Evolutionary conservation across 441 rosid genomes (phyloP).

Genomic region (Corymbia calophylla): DNA sequence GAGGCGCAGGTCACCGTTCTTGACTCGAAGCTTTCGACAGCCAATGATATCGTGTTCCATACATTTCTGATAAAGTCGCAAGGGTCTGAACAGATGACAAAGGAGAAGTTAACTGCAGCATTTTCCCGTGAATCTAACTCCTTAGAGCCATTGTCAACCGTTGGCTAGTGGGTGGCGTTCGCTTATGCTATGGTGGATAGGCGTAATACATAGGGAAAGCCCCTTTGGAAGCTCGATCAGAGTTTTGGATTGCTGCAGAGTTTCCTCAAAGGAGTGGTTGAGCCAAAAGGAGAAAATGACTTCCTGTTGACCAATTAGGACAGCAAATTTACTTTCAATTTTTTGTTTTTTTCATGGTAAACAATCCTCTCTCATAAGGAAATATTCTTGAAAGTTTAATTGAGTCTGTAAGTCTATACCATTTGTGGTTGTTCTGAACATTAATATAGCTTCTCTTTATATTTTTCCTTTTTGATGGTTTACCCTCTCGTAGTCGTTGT

Average conservation of each 20-base stretch:
- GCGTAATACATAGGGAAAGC: slow-evolving; percentile 26
- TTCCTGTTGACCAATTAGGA: slow-evolving; percentile 38
- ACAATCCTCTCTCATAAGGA: slow-evolving; percentile 27
- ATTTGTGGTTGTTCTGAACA: slow-evolving; percentile 21
- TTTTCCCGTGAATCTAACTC: slow-evolving; percentile 36
- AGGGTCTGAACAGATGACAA: slow-evolving; percentile 61
- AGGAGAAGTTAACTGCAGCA: slow-evolving; percentile 68
- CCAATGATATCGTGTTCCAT: slow-evolving; percentile 51
- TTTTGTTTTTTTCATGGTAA: slow-evolving; percentile 29
- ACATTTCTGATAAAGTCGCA: slow-evolving; percentile 69
- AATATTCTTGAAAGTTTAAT: slow-evolving; percentile 40
- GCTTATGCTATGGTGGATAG: slow-evolving; percentile 27
- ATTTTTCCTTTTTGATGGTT: background rate
- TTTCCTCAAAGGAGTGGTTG: slow-evolving; percentile 14
- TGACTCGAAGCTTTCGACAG: slow-evolving; percentile 58
- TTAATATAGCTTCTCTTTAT: slow-evolving; percentile 9
- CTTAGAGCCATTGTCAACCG: slow-evolving; percentile 35
- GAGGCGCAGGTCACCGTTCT: slow-evolving; percentile 48
- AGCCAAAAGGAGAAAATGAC: slow-evolving; percentile 41
- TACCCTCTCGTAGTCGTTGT: background rate
- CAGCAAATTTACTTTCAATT: slow-evolving; percentile 39
- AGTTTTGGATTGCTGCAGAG: slow-evolving; percentile 24
- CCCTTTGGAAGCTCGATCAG: slow-evolving; percentile 30
- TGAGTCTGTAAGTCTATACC: slow-evolving; percentile 19
- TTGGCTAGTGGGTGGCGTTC: slow-evolving; percentile 22